Evolutionary conservation across 2,329 filamentous ascomycete genomes (phyloP), one percentile per base, ranked within the genome.

Genomic region (Phaeoacremonium minimum): DNA sequence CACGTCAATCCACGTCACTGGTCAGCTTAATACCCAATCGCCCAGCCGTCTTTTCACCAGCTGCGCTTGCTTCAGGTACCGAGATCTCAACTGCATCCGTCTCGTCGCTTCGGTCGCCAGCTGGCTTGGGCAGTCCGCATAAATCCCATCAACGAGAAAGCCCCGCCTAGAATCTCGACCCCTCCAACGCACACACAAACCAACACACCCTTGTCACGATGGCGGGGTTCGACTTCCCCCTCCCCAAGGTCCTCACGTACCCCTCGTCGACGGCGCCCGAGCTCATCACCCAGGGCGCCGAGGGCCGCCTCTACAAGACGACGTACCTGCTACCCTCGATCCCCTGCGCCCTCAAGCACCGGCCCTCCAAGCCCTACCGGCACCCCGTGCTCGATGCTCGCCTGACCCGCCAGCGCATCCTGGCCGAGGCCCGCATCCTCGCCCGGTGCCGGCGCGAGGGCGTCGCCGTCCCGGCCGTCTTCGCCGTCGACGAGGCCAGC

Each of bases 211-310:
- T 32, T 14, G 15, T 20, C 12, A 35, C 36, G 15, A 44, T 40
- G 33, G 20, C 43, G 19, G 28, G 20, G 22, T n/a, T 51, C 33
- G 40, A 50, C 37, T 70, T 71, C 49, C 63, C 71, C 47, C 80
- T 87, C 44, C 83, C 83, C 26, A 61, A 69, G 20, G 74, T 83
- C 48, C 83, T 89, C 61, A 69, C 71, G 40, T 67, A 79, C 66
- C 75, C 76, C 57, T 67, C 75, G 43, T 68, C 77, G 28, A 60
- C 69, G 48, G 62, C 76, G 33, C 80, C 87, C 45, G 61, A 57
- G 33, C 85, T 95, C 53, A 78, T 97, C 50, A 83, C 87, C 39
- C 93, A 97, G 73, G 93, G 93, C 64, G 93, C 93, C 57, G 93
- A 98, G 77, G 90, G 87, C 42, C 87, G 91, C 46, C 79, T 98